Conservation (phyloP, 345 rosid species). For the Fremontodendron californicum region DNA sequence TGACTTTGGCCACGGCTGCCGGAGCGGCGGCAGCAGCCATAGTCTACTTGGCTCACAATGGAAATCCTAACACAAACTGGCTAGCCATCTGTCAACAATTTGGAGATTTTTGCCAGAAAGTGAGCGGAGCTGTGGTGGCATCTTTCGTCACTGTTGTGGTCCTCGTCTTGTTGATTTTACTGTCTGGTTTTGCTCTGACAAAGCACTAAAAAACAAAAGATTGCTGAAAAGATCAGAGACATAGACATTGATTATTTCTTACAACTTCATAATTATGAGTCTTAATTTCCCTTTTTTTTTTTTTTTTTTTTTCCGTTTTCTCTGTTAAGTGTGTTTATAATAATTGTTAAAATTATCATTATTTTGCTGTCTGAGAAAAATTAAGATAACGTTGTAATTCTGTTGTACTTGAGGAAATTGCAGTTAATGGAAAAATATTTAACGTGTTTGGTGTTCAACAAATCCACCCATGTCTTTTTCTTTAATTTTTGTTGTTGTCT, state of each 20-base stretch:
- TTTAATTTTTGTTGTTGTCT: background rate
- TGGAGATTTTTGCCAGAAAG: constrained; percentile 75
- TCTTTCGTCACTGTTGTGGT: constrained; percentile 46
- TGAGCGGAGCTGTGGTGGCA: constrained; percentile 81
- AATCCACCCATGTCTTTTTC: no score
- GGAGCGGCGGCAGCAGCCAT: constrained; percentile 67
- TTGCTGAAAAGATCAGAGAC: background rate
- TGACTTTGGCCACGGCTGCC: constrained; percentile 57
- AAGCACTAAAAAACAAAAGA: constrained; percentile 15
- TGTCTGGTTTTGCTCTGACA: constrained; percentile 64
- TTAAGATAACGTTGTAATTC: background rate
- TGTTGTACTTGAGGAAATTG: background rate
- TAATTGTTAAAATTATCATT: background rate
- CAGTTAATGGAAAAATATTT: background rate
- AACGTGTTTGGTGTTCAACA: background rate
- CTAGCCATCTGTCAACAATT: constrained; percentile 72
- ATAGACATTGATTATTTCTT: background rate
- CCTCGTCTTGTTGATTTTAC: constrained; percentile 42
- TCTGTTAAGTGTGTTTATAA: background rate
- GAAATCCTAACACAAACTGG: constrained; percentile 81
- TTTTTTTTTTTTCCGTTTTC: no score
- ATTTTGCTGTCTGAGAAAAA: background rate
- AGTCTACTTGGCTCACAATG: constrained; percentile 78
- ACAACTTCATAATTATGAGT: background rate
- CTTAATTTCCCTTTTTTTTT: background rate